Evolutionary conservation across 2,329 filamentous ascomycete genomes (phyloP).

Genomic region (Dendrostoma leiphaemia): DNA sequence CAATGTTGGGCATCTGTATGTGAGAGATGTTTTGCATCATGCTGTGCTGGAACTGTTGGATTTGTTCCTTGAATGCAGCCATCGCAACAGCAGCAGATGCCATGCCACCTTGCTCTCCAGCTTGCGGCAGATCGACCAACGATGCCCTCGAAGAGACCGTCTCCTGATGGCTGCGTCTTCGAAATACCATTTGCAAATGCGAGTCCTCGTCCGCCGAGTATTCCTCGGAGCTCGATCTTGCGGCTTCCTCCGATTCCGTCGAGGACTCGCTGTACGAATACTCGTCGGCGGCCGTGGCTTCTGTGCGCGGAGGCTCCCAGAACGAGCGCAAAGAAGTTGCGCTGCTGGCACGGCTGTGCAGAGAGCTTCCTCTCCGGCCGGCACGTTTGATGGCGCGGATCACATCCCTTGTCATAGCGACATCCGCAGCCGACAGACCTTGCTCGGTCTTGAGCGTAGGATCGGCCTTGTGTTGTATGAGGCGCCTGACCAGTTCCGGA

Average conservation of each 20-base stretch:
- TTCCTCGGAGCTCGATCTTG: constrained; percentile 40
- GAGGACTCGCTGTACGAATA: constrained; percentile 43
- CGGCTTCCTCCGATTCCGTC: constrained; percentile 39
- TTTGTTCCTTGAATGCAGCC: constrained; percentile 69
- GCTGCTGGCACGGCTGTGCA: constrained; percentile 64
- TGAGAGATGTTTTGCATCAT: constrained; percentile 67
- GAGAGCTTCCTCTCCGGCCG: constrained; percentile 59
- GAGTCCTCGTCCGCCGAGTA: constrained; percentile 40
- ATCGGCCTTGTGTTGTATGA: constrained; percentile 73
- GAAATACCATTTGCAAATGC: constrained; percentile 36
- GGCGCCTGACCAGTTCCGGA: constrained; percentile 70
- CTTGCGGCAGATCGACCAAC: constrained; percentile 22
- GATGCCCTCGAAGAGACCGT: constrained; percentile 21
- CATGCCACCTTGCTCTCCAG: constrained; percentile 34
- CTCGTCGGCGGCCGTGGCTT: constrained; percentile 39
- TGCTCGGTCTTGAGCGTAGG: constrained; percentile 67
- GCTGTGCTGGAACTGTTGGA: constrained; percentile 74
- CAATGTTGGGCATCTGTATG: constrained; percentile 62
- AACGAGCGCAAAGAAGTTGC: constrained; percentile 64
- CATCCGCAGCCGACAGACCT: constrained; percentile 68
- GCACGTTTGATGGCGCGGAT: constrained; percentile 61
- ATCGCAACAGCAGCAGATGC: constrained; percentile 62
- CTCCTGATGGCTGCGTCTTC: constrained; percentile 23
- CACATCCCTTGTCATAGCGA: constrained; percentile 65
- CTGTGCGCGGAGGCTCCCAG: constrained; percentile 55